Evolutionary conservation across 805 yeast species (phyloP), one percentile per base, ranked within the genome.

Genomic region (Nakazawaea holstii): DNA sequence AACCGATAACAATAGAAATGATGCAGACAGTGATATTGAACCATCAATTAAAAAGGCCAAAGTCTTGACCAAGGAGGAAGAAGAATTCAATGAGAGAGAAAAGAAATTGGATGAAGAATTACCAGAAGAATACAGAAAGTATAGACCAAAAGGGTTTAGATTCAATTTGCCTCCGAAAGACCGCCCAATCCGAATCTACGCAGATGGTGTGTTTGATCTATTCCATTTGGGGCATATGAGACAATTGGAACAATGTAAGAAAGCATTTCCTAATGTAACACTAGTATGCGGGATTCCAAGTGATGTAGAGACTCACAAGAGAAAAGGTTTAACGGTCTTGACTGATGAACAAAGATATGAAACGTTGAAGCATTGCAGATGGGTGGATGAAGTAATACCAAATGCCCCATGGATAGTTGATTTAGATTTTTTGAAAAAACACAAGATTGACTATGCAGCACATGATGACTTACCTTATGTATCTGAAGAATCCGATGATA

Each of bases 141-240:
- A 73, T 68, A 76, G 96, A 57, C 97, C 96, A 24, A 66, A 67
- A 30, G 97, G 97, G 2, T 89, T 67, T 68, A 72, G 70, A 55
- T 78, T 94, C 65, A 89, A 88, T 55, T 56, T 82, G 26, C 99
- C 99, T 2, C 95, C 97, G 2, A 70, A 62, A 4, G 94, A 85
- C 59, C 75, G 97, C 50, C 91, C 96, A 1, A 80, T 94, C 28
- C 76, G 99, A 51, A 80, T 94, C n/a, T 94, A 94, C 63, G 99
- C 99, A 6, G 99, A 94, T 67, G 99, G 99, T 45, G 97, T 94
- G 15, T 94, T 94, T 70, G 99, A 94, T 67, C 70, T 94, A 52
- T 94, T 94, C 69, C 99, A 94, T 66, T 65, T 94, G 59, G 99
- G 99, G 24, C 99, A 94, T 63, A 94, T 94, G 99, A 82, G 90